Evolutionary conservation across 2,329 filamentous ascomycete genomes (phyloP).

Genomic region (Kalmusia sp.): DNA sequence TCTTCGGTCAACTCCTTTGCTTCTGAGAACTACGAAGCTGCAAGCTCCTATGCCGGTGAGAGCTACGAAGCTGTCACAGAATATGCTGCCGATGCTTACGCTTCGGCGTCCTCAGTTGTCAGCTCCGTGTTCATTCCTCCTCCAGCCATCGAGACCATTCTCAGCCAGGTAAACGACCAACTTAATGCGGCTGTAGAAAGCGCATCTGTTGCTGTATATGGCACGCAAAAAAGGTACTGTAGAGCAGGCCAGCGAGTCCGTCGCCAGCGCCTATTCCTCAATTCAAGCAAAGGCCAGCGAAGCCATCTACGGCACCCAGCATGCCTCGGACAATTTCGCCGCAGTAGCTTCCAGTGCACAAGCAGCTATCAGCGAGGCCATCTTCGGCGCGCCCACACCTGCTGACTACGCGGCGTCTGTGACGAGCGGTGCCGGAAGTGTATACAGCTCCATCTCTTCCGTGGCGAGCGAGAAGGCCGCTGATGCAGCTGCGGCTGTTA

Average conservation of each 20-base stretch:
- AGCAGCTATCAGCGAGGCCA: slow-evolving; percentile 60
- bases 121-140: slow-evolving; percentile 63
- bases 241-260: slow-evolving; percentile 62
- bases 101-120: slow-evolving; percentile 55
- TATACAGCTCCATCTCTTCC: slow-evolving; percentile 55
- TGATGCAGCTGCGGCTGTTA: slow-evolving; percentile 45
- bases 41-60: slow-evolving; percentile 60
- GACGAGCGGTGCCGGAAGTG: slow-evolving; percentile 52
- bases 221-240: slow-evolving; percentile 60
- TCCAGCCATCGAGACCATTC: slow-evolving; percentile 63
- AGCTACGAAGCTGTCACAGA: slow-evolving; percentile 55
- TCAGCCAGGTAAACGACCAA: slow-evolving; percentile 63
- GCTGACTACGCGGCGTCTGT: slow-evolving; percentile 52
- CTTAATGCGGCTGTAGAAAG: slow-evolving; percentile 66
- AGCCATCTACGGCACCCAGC: slow-evolving; percentile 63
- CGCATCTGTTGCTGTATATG: slow-evolving; percentile 65
- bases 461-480: slow-evolving; percentile 52
- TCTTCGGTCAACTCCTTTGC: slow-evolving; percentile 62
- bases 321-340: slow-evolving; percentile 60
- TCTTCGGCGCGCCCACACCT: slow-evolving; percentile 63
- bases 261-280: slow-evolving; percentile 60
- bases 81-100: slow-evolving; percentile 59
- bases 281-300: slow-evolving; percentile 58
- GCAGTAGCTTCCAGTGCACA: slow-evolving; percentile 64
- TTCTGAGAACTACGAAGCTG: slow-evolving; percentile 50